Evolutionary conservation across 2,329 filamentous ascomycete genomes (phyloP), one percentile per base, ranked within the genome.

Genomic region (Penicillium sp.): DNA sequence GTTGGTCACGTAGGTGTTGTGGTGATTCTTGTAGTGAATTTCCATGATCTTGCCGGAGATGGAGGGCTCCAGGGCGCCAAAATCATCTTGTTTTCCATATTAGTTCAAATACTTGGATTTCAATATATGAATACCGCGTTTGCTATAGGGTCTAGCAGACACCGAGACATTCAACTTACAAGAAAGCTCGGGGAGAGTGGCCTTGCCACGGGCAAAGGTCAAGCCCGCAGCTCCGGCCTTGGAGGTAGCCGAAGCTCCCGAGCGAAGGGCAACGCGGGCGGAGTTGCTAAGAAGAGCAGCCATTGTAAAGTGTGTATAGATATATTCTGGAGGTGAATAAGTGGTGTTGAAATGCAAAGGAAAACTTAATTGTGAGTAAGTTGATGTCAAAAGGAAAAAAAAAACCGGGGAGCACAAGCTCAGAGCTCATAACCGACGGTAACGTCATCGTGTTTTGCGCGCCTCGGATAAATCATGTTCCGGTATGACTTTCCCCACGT

Each of bases 31-130:
- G 84, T 96, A 89, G 82, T 96, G 92, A 42, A 96, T 84, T 79
- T 96, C 90, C 92, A 96, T 96, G 80, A 96, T 96, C 78, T 94
- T 85, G 74, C 89, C 88, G 45, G 88, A 92, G 79, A 96, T 83
- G 71, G 82, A 75, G 63, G 84, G 84, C 79, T 99, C 94, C 67
- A 99, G 91, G 48, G 92, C 94, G 72, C 88, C 90, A 76, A 97
- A 99, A 82, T 97, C 94, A 74, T 97, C 93, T 96, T 63, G 11
- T 14, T 26, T 30, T 34, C 10, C 14, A 30, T 23, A 42, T 62
- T 43, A 63, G 56, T 42, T 18, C 19, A 26, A 26, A 2, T 1
- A 1, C 4, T 49, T 32, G n/a, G 18, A 4, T 10, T 1, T 4
- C 6, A 18, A 7, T 14, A 19, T n/a, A 11, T 34, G 14, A 9